Evolutionary conservation across 148 eudicot genomes (phyloP).

Genomic region (Fagopyrum tataricum): DNA sequence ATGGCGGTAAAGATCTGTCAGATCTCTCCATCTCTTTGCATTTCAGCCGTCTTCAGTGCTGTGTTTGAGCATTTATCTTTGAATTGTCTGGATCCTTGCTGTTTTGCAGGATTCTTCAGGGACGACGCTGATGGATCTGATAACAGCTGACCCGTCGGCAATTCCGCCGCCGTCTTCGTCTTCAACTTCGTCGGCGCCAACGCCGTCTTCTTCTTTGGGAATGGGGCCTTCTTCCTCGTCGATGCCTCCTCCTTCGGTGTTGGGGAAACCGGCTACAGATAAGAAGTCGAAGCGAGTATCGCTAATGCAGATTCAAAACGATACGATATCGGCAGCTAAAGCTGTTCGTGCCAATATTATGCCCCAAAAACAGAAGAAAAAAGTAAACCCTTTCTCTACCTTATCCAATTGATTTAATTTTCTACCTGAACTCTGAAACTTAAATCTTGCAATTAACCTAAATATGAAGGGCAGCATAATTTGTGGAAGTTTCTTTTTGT

Average conservation of each 20-base stretch:
- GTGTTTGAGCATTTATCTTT: neutral
- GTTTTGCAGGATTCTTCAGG: conserved; percentile 69
- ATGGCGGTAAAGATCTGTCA: conserved; percentile 4
- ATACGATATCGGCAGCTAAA: conserved; percentile 90
- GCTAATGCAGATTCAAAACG: conserved; percentile 87
- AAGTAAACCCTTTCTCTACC: conserved; percentile 26
- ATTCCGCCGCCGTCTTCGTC: conserved; percentile 27
- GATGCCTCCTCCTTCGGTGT: conserved; percentile 26
- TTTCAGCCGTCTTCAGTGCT: neutral
- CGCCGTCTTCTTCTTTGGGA: conserved; percentile 23
- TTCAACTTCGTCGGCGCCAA: conserved; percentile 31
- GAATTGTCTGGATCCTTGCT: conserved; percentile 5
- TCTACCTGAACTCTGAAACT: neutral
- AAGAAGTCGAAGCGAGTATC: conserved; percentile 62
- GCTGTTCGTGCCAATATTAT: conserved; percentile 79
- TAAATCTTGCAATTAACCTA: neutral
- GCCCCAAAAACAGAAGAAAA: conserved; percentile 82
- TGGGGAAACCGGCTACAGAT: conserved; percentile 46
- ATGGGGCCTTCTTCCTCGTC: conserved; percentile 23
- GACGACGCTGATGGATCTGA: conserved; percentile 90
- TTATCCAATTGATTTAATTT: neutral
- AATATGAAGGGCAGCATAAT: neutral
- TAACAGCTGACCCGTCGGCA: conserved; percentile 61
- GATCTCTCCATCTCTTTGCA: conserved; percentile 9
- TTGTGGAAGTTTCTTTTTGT: neutral